Evolutionary conservation across 2,329 filamentous ascomycete genomes (phyloP).

Genomic region (Sporothrix humicola): DNA sequence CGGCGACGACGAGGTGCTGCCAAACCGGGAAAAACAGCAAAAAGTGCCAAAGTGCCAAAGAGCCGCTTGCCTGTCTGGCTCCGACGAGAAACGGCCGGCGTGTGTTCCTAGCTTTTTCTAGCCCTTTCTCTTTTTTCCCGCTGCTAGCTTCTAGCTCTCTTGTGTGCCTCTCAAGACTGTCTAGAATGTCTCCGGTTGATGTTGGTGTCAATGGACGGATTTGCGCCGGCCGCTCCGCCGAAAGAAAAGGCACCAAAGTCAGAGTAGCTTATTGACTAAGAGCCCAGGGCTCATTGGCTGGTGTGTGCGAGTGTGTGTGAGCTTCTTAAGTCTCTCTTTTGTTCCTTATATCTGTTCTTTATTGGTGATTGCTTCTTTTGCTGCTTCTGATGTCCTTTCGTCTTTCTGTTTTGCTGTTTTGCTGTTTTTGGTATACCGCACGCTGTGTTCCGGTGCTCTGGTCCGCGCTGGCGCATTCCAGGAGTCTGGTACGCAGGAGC

Average conservation of each 20-base stretch:
- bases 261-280: neutral
- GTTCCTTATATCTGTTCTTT: too few species aligned
- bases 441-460: constrained; percentile 17
- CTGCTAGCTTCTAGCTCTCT: constrained; percentile 9
- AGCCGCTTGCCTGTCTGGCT: constrained; percentile 18
- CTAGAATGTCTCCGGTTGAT: neutral
- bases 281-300: neutral
- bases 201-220: neutral
- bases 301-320: too few species aligned
- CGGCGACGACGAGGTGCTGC: constrained; percentile 6
- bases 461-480: constrained; percentile 21
- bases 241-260: constrained; percentile 1
- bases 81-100: neutral
- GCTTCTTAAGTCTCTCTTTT: too few species aligned
- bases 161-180: neutral
- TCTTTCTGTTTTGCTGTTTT: neutral
- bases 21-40: neutral
- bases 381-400: too few species aligned
- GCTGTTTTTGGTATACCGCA: neutral
- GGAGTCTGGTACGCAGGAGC: neutral
- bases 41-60: neutral
- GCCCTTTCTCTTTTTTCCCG: constrained; percentile 10
- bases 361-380: too few species aligned
- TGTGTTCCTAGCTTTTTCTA: constrained; percentile 1
- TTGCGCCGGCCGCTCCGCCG: constrained; percentile 5